A percentile compares a stretch with the other conserved stretches of the same genome.
Evolutionary conservation across 2,329 filamentous ascomycete genomes (phyloP).

Genomic region (Magnaporthiopsis incrustans): DNA sequence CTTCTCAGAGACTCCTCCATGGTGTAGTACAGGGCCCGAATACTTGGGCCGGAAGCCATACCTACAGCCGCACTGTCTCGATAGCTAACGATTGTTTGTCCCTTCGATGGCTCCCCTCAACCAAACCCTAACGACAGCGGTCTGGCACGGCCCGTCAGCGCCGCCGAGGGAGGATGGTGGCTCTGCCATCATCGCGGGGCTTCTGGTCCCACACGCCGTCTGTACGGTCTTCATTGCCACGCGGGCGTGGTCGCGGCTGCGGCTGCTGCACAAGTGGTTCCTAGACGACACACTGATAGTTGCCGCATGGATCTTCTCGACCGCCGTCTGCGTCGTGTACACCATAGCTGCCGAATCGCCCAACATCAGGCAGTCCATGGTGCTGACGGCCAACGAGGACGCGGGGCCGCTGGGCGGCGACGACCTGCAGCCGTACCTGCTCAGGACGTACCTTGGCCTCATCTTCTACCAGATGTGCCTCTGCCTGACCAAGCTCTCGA

Average conservation of each 20-base stretch:
- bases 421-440: slow-evolving; percentile 16
- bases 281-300: slow-evolving; percentile 25
- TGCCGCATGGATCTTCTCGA: slow-evolving; percentile 23
- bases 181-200: slow-evolving; percentile 21
- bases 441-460: slow-evolving; percentile 25
- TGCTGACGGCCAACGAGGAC: neutral
- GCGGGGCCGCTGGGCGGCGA: slow-evolving; percentile 5
- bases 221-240: slow-evolving; percentile 23
- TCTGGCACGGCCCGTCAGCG: neutral
- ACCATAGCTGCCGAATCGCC: slow-evolving; percentile 20
- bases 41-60: too few relatives aligned
- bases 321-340: slow-evolving; percentile 24
- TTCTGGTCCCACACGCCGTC: slow-evolving; percentile 24
- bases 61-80: too few relatives aligned
- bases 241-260: slow-evolving; percentile 20
- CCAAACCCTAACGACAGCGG: too few relatives aligned
- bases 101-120: too few relatives aligned
- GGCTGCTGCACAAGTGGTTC: slow-evolving; percentile 24
- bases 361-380: slow-evolving; percentile 13
- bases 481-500: slow-evolving; percentile 29
- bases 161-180: slow-evolving; percentile 5
- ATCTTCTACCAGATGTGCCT: slow-evolving; percentile 30
- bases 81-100: too few relatives aligned
- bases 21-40: too few relatives aligned
- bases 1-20: too few relatives aligned